Evolutionary conservation across 805 yeast genomes (phyloP).

Genomic region (Vanderwaltozyma verrucispora): DNA sequence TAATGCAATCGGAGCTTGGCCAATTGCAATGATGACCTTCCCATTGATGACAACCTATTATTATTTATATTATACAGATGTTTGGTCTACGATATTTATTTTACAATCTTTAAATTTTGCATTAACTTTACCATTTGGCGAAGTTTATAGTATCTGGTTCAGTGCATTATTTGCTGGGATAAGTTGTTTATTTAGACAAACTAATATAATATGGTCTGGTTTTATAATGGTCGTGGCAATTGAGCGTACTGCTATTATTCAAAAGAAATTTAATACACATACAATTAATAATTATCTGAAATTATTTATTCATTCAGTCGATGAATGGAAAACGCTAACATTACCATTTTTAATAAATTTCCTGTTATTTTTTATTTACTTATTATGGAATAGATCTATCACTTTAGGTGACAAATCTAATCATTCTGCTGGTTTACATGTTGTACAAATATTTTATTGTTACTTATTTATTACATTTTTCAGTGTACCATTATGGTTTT

Average conservation of each 20-base stretch:
- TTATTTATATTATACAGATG: conserved; percentile 81
- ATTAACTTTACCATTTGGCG: conserved; percentile 31
- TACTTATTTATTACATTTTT: conserved; percentile 50
- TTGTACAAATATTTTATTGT: conserved; percentile 78
- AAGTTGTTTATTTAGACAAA: conserved; percentile 76
- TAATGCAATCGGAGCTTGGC: conserved; percentile 36
- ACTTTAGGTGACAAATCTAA: conserved; percentile 88
- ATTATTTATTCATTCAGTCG: conserved; percentile 28
- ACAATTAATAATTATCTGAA: conserved; percentile 32
- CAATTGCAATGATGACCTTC: conserved; percentile 36
- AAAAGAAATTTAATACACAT: conserved; percentile 31
- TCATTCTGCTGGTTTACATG: conserved; percentile 60
- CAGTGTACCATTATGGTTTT: conserved; percentile 66
- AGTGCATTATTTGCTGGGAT: conserved; percentile 48
- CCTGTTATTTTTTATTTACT: conserved; percentile 43
- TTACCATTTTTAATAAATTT: conserved; percentile 48
- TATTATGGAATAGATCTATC: conserved; percentile 66
- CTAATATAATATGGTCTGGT: conserved; percentile 80
- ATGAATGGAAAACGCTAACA: conserved; percentile 26
- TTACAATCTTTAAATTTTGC: conserved; percentile 43
- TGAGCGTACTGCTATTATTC: conserved; percentile 39
- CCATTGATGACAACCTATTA: conserved; percentile 71
- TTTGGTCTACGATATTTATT: conserved; percentile 76
- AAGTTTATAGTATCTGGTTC: conserved; percentile 27
- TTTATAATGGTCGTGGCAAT: conserved; percentile 46